Percentiles rank a stretch among this genome's conserved stretches.
Evolutionary conservation across 2,329 filamentous ascomycete species (phyloP).

Genomic region (Alternaria metachromatica): DNA sequence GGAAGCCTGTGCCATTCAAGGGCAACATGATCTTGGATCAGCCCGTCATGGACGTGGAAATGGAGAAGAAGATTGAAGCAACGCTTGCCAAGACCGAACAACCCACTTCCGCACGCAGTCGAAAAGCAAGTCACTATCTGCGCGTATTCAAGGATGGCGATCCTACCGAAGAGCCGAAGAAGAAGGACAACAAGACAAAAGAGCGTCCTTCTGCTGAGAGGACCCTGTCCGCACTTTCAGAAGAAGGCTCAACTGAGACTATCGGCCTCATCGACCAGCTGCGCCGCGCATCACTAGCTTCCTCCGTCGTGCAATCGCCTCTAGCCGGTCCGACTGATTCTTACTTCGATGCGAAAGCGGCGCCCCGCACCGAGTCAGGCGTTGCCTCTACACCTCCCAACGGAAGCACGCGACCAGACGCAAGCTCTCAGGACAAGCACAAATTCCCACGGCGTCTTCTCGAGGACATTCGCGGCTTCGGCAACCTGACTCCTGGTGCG

Average conservation of each 20-base stretch:
- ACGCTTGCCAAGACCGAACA: constrained; percentile 65
- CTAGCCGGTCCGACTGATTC: constrained; percentile 25
- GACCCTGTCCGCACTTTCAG: constrained; percentile 27
- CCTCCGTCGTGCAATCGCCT: constrained; percentile 38
- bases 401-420: background rate
- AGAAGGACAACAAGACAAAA: constrained; percentile 54
- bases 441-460: constrained; percentile 58
- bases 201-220: constrained; percentile 45
- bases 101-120: constrained; percentile 62
- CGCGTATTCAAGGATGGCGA: constrained; percentile 70
- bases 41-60: constrained; percentile 54
- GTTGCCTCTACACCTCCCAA: constrained; percentile 1
- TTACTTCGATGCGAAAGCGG: constrained; percentile 35
- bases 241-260: constrained; percentile 31
- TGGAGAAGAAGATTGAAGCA: constrained; percentile 70
- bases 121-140: constrained; percentile 70
- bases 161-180: constrained; percentile 59
- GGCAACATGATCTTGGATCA: constrained; percentile 47
- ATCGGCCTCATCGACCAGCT: constrained; percentile 26
- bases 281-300: constrained; percentile 29
- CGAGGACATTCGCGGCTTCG: constrained; percentile 64
- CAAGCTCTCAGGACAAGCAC: constrained; percentile 9
- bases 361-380: constrained; percentile 14
- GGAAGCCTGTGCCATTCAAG: constrained; percentile 54
- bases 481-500: constrained; percentile 57